These are phyloP conservation scores for Metschnikowia matae DNA, from an alignment of 805 yeast species.

Conservation along the genomic window DNA sequence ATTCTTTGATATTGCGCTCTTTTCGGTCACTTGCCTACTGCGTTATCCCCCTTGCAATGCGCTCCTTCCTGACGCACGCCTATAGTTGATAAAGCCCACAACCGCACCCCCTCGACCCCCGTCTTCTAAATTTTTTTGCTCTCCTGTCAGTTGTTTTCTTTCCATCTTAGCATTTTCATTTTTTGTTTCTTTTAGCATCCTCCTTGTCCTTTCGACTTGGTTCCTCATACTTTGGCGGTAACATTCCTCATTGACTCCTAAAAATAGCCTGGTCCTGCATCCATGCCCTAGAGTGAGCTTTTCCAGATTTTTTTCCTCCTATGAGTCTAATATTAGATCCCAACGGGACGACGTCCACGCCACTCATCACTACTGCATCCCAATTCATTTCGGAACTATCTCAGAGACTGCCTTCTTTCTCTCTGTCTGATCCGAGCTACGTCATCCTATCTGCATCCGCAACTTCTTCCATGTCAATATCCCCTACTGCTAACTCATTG, in stretches of 20 bases:
- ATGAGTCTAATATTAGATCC: conserved; percentile 6
- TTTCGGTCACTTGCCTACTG: background rate
- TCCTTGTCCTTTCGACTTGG: background rate
- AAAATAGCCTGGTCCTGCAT: conserved; percentile 4
- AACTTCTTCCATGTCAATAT: background rate
- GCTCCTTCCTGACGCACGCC: conserved; percentile 3
- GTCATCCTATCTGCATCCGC: background rate
- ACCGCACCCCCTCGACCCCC: background rate
- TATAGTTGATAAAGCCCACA: conserved; percentile 1
- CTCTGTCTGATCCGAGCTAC: background rate
- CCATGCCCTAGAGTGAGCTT: background rate
- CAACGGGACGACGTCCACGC: background rate
- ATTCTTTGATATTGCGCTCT: background rate
- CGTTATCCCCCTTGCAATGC: conserved; percentile 2
- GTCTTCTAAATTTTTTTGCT: background rate
- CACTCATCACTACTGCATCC: background rate
- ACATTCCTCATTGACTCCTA: background rate
- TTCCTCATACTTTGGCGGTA: background rate
- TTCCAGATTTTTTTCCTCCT: background rate
- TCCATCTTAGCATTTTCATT: background rate
- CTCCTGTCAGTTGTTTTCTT: background rate
- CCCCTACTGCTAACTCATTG: background rate
- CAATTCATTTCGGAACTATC: background rate
- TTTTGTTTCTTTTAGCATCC: background rate
- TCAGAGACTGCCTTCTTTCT: background rate